Percentiles rank a stretch among this genome's conserved stretches.
Evolutionary conservation across 805 yeast genomes (phyloP).

Genomic region (Yarrowia sp.): DNA sequence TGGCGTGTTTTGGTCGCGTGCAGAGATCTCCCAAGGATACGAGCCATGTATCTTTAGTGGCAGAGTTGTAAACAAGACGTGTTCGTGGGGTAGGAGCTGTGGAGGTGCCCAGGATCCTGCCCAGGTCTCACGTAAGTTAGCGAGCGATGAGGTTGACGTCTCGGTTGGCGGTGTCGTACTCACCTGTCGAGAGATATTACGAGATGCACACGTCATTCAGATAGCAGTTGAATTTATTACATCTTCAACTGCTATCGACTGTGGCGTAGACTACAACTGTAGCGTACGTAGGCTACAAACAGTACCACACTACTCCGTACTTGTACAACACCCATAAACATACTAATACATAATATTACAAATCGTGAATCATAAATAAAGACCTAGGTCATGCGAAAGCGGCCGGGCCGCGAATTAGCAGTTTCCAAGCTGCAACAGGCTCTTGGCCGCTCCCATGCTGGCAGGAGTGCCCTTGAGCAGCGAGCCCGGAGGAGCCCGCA

Average conservation of each 20-base stretch:
- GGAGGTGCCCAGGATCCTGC: neutral
- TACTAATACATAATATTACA: conserved; percentile 17
- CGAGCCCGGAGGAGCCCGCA: conserved; percentile 20
- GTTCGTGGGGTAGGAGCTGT: neutral
- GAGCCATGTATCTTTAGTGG: neutral
- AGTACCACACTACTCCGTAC: neutral
- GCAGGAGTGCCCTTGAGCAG: conserved; percentile 23
- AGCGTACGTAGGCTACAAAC: no score
- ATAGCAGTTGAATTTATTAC: no score
- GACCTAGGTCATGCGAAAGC: conserved; percentile 12
- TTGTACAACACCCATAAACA: neutral
- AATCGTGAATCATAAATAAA: conserved; percentile 26
- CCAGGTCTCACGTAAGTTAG: no score
- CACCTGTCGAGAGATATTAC: no score
- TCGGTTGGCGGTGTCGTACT: no score
- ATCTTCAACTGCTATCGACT: no score
- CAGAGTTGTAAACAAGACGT: no score
- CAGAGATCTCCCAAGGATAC: neutral
- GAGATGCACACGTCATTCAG: no score
- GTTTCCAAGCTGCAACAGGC: conserved; percentile 16
- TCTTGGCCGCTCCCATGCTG: conserved; percentile 21
- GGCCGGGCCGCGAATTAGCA: no score
- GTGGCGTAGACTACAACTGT: neutral
- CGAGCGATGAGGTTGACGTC: no score
- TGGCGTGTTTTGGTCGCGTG: conserved; percentile 19